Percentiles rank a stretch among this genome's conserved stretches.
phyloP scores from a whole-genome alignment of 116 monocot genomes.

The Papilionanthe hybrid region DNA sequence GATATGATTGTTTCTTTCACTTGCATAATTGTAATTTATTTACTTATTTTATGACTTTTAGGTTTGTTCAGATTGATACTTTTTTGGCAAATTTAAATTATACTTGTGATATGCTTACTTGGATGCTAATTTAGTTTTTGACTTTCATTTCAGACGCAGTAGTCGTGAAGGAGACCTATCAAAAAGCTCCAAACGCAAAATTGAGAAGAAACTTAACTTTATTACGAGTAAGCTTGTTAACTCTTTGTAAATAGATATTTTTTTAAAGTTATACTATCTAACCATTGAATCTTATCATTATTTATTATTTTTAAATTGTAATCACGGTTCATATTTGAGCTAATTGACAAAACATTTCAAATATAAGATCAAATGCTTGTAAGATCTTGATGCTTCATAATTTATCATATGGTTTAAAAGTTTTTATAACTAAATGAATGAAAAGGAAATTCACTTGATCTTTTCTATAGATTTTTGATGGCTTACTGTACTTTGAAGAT shows the following conservation, averaged over 20 bases:
- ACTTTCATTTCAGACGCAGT: not conserved
- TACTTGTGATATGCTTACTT: not conserved
- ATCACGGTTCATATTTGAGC: not conserved
- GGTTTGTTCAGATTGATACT: not conserved
- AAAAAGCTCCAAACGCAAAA: conserved; percentile 9
- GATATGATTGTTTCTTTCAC: not conserved
- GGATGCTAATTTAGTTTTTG: not conserved
- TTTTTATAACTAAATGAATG: not conserved
- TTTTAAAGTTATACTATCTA: not conserved
- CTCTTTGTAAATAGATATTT: not conserved
- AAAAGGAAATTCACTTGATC: no score
- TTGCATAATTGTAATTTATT: not conserved
- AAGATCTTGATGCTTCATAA: not conserved
- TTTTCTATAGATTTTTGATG: no score
- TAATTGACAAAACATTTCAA: not conserved
- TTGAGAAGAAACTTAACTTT: conserved; percentile 14
- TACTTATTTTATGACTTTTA: not conserved
- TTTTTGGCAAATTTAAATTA: not conserved
- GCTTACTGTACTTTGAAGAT: not conserved
- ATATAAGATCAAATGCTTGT: no score
- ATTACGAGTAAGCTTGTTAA: conserved; percentile 10
- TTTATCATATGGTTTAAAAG: not conserved
- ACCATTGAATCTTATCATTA: not conserved
- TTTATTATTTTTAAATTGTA: not conserved
- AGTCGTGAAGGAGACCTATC: not conserved